phyloP scores from a whole-genome alignment of 2,329 filamentous ascomycete genomes.

The Ophiostoma populinum region DNA sequence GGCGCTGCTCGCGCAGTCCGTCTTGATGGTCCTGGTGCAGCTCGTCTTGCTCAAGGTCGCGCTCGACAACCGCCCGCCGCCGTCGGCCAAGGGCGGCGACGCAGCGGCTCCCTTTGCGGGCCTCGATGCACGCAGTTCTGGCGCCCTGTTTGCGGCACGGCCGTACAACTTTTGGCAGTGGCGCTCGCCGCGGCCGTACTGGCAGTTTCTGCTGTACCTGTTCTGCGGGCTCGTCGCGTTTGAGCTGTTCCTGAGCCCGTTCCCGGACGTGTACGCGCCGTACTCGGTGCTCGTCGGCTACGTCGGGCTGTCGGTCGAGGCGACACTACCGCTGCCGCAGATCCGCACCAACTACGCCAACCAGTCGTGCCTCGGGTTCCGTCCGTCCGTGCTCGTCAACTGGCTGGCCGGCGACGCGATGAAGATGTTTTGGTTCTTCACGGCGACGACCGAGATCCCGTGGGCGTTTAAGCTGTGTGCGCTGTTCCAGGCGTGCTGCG shows the following conservation, averaged over 20 bases:
- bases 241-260: slow-evolving; percentile 48
- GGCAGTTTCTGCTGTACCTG: slow-evolving; percentile 58
- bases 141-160: slow-evolving; percentile 24
- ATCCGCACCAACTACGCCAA: slow-evolving; percentile 52
- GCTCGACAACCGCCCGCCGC: slow-evolving; percentile 46
- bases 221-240: slow-evolving; percentile 40
- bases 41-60: slow-evolving; percentile 47
- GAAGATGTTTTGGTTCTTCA: slow-evolving; percentile 82
- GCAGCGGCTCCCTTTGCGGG: slow-evolving; percentile 45
- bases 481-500: slow-evolving; percentile 63
- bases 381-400: slow-evolving; percentile 55
- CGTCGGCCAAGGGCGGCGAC: slow-evolving; percentile 42
- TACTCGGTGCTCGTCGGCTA: slow-evolving; percentile 57
- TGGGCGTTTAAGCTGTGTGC: slow-evolving; percentile 70
- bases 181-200: slow-evolving; percentile 58
- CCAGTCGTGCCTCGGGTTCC: slow-evolving; percentile 60
- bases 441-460: slow-evolving; percentile 50
- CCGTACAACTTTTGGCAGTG: slow-evolving; percentile 77
- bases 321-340: slow-evolving; percentile 66
- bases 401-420: slow-evolving; percentile 69
- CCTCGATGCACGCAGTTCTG: slow-evolving; percentile 14
- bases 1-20: slow-evolving; percentile 44
- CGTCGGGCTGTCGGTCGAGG: slow-evolving; percentile 62
- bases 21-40: slow-evolving; percentile 50
- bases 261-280: slow-evolving; percentile 36